Conservation (phyloP, 352 stramenopile species). For the Phytopythium boreale region DNA sequence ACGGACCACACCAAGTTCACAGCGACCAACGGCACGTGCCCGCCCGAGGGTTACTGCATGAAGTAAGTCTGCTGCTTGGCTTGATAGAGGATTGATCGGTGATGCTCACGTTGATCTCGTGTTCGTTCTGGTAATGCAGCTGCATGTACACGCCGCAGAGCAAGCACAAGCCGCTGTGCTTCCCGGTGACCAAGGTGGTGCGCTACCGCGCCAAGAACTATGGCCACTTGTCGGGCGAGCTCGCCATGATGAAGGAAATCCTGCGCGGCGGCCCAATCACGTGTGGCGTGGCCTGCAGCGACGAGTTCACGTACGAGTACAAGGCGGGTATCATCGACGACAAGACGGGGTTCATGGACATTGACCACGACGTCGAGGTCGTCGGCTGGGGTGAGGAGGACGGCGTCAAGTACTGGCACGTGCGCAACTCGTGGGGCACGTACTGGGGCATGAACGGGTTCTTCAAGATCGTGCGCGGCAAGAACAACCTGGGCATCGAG, state of each 20-base stretch:
- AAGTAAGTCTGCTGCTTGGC: slow-evolving; percentile 45
- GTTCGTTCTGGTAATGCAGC: slow-evolving; percentile 20
- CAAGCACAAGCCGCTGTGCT: slow-evolving; percentile 41
- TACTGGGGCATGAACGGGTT: slow-evolving; percentile 97
- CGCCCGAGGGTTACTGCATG: slow-evolving; percentile 78
- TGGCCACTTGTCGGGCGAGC: slow-evolving; percentile 62
- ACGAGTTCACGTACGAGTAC: slow-evolving; percentile 88
- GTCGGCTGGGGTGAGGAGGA: slow-evolving; percentile 92
- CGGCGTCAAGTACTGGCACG: slow-evolving; percentile 95
- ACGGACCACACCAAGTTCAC: slow-evolving; percentile 80
- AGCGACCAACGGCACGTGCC: slow-evolving; percentile 64
- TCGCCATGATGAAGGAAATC: slow-evolving; percentile 83
- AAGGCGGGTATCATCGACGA: slow-evolving; percentile 90
- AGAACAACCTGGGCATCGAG: slow-evolving; percentile 93
- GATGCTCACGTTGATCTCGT: not conserved
- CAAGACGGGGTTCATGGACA: slow-evolving; percentile 84
- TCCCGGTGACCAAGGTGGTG: slow-evolving; percentile 75
- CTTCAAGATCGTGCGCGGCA: slow-evolving; percentile 92
- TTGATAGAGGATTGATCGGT: not conserved
- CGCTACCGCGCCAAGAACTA: slow-evolving; percentile 78
- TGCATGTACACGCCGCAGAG: slow-evolving; percentile 76
- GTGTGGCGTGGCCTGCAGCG: slow-evolving; percentile 92
- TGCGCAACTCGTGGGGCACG: slow-evolving; percentile 94
- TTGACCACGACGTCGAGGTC: slow-evolving; percentile 82
- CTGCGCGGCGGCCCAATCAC: slow-evolving; percentile 87